Conservation (phyloP, 768 basidiomycete genomes). For the Tulasnella sp. region DNA sequence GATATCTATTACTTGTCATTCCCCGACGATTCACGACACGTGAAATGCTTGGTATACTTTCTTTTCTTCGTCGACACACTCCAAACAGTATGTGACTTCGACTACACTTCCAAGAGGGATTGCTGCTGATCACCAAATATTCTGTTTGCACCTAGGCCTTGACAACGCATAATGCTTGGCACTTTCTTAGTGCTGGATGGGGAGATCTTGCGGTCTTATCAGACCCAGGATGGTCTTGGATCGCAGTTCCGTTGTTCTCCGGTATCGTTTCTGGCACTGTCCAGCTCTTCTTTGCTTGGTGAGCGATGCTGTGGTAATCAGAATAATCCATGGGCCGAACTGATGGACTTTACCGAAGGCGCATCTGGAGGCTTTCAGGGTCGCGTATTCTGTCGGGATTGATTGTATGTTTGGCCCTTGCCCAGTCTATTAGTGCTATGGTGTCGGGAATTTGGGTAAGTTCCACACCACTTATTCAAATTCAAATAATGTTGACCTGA, state of each 20-base stretch:
- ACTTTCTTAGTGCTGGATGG: constrained; percentile 12
- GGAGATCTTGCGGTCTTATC: constrained; percentile 6
- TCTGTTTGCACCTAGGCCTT: background rate
- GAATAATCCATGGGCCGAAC: background rate
- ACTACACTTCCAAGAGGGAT: background rate
- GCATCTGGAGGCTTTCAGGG: constrained; percentile 15
- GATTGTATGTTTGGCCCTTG: constrained; percentile 4
- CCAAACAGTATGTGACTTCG: constrained; percentile 9
- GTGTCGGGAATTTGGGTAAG: constrained; percentile 14
- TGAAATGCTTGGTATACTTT: constrained; percentile 14
- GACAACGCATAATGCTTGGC: constrained; percentile 16
- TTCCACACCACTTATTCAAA: background rate
- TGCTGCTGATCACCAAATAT: background rate
- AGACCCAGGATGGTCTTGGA: constrained; percentile 17
- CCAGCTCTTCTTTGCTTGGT: constrained; percentile 17
- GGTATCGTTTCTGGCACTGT: constrained; percentile 14
- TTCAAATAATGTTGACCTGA: background rate
- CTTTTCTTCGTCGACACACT: constrained; percentile 15
- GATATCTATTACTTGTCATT: constrained; percentile 17
- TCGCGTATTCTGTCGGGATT: constrained; percentile 3
- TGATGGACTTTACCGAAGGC: background rate
- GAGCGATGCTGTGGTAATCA: background rate
- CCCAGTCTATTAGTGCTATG: constrained; percentile 12
- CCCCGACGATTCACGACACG: constrained; percentile 6
- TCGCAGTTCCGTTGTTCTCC: constrained; percentile 14